A percentile compares a stretch with the other conserved stretches of the same genome.
These are phyloP conservation scores for Didymellaceae sp. DNA, from an alignment of 2,329 filamentous ascomycete species.

Conservation along the genomic window DNA sequence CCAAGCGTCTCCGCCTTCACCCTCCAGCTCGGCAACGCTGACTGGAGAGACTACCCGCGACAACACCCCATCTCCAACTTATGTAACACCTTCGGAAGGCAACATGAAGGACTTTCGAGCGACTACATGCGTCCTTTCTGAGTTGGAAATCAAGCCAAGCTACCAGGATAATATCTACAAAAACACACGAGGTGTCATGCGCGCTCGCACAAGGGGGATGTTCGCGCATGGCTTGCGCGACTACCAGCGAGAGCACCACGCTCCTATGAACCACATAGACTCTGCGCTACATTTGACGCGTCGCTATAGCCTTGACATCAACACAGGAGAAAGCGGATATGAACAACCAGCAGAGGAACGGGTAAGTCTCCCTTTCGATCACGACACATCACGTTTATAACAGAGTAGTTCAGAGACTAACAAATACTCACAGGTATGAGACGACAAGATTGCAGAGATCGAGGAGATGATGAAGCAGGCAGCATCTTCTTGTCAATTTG, in stretches of 20 bases:
- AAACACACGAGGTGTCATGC: conserved; percentile 19
- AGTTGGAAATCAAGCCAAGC: too few relatives aligned
- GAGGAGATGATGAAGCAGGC: too few relatives aligned
- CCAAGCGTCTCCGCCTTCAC: background rate
- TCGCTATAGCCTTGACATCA: conserved; percentile 35
- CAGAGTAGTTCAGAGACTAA: too few relatives aligned
- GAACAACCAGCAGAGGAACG: background rate
- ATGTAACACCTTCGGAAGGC: background rate
- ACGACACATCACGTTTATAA: too few relatives aligned
- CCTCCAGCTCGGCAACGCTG: background rate
- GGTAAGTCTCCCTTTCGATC: background rate
- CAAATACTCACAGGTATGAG: too few relatives aligned
- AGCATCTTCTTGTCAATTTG: too few relatives aligned
- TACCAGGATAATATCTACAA: background rate
- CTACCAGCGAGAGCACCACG: conserved; percentile 11
- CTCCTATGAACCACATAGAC: conserved; percentile 21
- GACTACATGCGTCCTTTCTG: too few relatives aligned
- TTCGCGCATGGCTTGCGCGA: conserved; percentile 24
- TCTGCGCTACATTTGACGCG: conserved; percentile 21
- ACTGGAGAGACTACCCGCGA: background rate
- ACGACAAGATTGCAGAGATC: background rate
- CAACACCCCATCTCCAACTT: background rate
- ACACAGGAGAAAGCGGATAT: background rate
- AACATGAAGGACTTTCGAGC: background rate
- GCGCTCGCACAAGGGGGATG: conserved; percentile 4